Evolutionary conservation across 306 rosid genomes (phyloP).

Genomic region (Fagus sylvatica): DNA sequence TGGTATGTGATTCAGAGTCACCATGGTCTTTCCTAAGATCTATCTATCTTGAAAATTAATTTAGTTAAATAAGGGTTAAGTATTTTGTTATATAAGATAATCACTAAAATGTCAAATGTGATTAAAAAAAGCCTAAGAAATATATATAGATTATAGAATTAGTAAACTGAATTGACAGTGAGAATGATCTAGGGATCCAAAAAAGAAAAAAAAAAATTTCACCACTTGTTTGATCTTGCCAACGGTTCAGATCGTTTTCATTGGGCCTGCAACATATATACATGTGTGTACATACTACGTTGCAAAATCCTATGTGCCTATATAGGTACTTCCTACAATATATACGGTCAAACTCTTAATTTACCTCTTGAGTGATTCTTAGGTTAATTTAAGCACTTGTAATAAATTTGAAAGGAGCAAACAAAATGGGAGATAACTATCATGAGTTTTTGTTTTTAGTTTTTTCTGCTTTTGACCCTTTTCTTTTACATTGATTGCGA

Average conservation of each 20-base stretch:
- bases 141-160: not conserved
- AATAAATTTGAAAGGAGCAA: not conserved
- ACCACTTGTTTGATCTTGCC: not conserved
- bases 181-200: slow-evolving; percentile 11
- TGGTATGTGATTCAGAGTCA: not conserved
- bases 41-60: too few relatives aligned
- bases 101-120: not conserved
- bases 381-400: not conserved
- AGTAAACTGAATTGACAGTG: not conserved
- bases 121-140: not conserved
- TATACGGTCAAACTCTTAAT: not conserved
- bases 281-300: too few relatives aligned
- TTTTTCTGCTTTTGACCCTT: too few relatives aligned
- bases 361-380: not conserved
- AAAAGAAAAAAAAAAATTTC: not conserved
- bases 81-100: not conserved
- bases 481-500: too few relatives aligned
- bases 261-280: not conserved
- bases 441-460: too few relatives aligned
- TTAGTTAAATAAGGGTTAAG: not conserved
- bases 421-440: too few relatives aligned
- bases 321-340: too few relatives aligned
- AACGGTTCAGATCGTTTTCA: not conserved
- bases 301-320: too few relatives aligned
- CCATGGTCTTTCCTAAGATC: not conserved